Percentiles rank a stretch among this genome's conserved stretches.
phyloP scores from a whole-genome alignment of 1,284 basidiomycete genomes.

The Thelephora terrestris region DNA sequence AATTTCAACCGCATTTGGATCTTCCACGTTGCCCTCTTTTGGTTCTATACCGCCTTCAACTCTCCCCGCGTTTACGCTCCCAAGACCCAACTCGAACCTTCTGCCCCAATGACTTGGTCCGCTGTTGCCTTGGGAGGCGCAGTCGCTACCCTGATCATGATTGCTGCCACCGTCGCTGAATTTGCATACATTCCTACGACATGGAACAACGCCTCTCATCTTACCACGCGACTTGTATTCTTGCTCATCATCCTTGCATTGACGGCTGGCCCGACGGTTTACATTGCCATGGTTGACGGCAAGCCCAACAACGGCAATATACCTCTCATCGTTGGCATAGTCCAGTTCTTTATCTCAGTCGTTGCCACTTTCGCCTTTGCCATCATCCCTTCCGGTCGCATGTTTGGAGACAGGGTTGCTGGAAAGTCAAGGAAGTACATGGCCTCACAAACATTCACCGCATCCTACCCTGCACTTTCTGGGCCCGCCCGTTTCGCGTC shows the following conservation, averaged over 20 bases:
- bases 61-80: slow-evolving; percentile 88
- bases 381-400: slow-evolving; percentile 81
- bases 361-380: slow-evolving; percentile 73
- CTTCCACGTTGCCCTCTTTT: slow-evolving; percentile 82
- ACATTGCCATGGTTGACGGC: slow-evolving; percentile 74
- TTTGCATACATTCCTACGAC: slow-evolving; percentile 95
- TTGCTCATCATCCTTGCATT: slow-evolving; percentile 78
- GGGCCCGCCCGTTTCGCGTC: slow-evolving; percentile 66
- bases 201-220: slow-evolving; percentile 94
- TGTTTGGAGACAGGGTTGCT: slow-evolving; percentile 93
- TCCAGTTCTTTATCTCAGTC: slow-evolving; percentile 85
- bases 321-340: slow-evolving; percentile 78
- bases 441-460: slow-evolving; percentile 94
- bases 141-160: slow-evolving; percentile 86
- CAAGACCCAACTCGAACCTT: slow-evolving; percentile 42
- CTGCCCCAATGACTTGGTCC: slow-evolving; percentile 86
- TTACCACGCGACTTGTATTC: slow-evolving; percentile 82
- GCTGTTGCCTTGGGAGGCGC: slow-evolving; percentile 86
- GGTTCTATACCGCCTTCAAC: slow-evolving; percentile 94
- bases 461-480: slow-evolving; percentile 77
- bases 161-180: slow-evolving; percentile 82
- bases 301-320: slow-evolving; percentile 42
- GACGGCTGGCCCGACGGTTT: slow-evolving; percentile 85
- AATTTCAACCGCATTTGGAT: slow-evolving; percentile 99
- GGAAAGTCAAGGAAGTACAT: slow-evolving; percentile 92